Evolutionary conservation across 2,329 filamentous ascomycete genomes (phyloP), one percentile per base, ranked within the genome.

Genomic region (Parafenestella ontariensis): DNA sequence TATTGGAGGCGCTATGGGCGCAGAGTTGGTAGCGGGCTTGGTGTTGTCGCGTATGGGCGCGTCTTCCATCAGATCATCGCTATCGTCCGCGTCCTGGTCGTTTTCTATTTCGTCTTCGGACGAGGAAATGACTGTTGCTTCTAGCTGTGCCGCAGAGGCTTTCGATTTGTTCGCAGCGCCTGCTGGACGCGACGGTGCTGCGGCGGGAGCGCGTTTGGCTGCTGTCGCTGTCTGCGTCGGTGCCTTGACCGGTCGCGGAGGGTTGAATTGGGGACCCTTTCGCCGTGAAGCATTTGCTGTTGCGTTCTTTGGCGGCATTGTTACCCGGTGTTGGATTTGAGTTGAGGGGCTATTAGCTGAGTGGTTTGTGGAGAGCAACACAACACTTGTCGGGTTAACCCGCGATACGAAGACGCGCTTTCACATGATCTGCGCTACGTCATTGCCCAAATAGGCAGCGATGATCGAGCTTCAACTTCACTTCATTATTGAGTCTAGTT

Each of bases 1-100:
- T 24, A 97, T 89, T 1, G 82, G 72, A 21, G 68, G 67, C 28
- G 61, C 56, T 21, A 58, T 53, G 33, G 66, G 43, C 41, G 59
- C 39, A 7, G 61, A 33, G n/a, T 61, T 49, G 36, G 56, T 48
- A 41, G 53, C 40, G 37, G 54, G 46, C 20, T 55, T 24, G 31
- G 59, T 44, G 37, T 56, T 36, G 55, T 34, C 57, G 40, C 59
- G 52, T 21, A 62, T 50, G 17, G 62, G 60, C 15, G 51, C 64
- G 24, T 65, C 62, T 33, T 69, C 62, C 67, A 75, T 70, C n/a
- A 71, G 41, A 47, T 69, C 69, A 48, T 72, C 68, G 41, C 59
- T 52, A 26, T 65, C 50, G 13, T 58, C 48, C 13, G 58, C 55
- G 11, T 67, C 59, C 29, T 63, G 58, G 24, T 67, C 65, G 5